Base-by-base conservation (phyloP, 331 rosid species). In the Saraca asoca region DNA sequence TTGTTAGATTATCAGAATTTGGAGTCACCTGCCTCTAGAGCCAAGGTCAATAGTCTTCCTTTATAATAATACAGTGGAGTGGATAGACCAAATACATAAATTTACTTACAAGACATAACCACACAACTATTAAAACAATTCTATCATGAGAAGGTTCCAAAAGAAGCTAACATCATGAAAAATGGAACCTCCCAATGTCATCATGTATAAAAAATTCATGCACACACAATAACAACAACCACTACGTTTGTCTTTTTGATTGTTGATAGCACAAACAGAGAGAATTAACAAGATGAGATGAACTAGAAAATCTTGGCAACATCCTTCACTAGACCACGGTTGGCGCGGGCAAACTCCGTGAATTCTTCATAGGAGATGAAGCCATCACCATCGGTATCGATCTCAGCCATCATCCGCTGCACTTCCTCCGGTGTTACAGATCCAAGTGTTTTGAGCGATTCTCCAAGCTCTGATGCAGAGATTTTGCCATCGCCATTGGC, bases 401-500 rank as follows among this genome's bases (percentile, higher is more conserved):
- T 81, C 81, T 91, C 91, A 0, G 70, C 70, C 97, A 91, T 91
- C 97, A 91, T 91, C 43, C 71, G 68, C 13, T 74, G 56, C 43
- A 91, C 87, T 54, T 88, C 96, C 0, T 91, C 87, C 0, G 44
- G 0, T 0, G 91, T 78, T 16, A 88, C 91, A 0, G 88, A 84
- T 39, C 95, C 95, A 0, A 91, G 83, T 5, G 81, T 7, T 44
- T 81, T 80, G 71, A 86, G 77, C 2, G 96, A 79, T 34, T 88
- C 90, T 2, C 91, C 97, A 2, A 91, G 84, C 82, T 88, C 97
- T 0, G 79, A 0, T 0, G 96, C 48, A 2, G 97, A 88, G 76
- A 88, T 88, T 75, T 80, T 70, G 1, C 96, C 96, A 0, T 91
- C 95, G 0, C 88, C 87, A 4, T 91, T 83, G 13, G 88, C 69